Base-by-base conservation (phyloP, 768 basidiomycete species). In the Suillus ampliporus region DNA sequence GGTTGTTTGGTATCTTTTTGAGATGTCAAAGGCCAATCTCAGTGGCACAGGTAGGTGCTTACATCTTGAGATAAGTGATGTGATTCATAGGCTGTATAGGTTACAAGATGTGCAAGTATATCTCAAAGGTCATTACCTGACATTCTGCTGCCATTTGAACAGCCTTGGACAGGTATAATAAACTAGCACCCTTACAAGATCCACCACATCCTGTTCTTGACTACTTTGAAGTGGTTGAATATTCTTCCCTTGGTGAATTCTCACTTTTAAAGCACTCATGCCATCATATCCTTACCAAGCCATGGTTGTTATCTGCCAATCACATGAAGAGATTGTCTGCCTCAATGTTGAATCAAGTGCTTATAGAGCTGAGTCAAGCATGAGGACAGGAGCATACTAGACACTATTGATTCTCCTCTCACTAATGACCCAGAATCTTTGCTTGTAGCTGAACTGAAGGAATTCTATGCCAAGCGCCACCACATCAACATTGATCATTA, bases 241-340 rank as follows among this genome's bases (percentile, higher is more conserved):
- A 65, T 31, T 57, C 26, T 3, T 67, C 67, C 11, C 65, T 76
- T 1, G 69, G 68, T 2, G 73, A 80, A 14, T 80, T 80, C 57
- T 67, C 72, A 57, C 64, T 79, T 1, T 66, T 80, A 1, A 71
- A 71, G 4, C 70, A 74, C n/a, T 68, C 76, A 0, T 67, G 72
- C 2, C 64, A 71, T 4, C 74, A 79, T 43, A 68, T 81, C 46
- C 69, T 64, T 1, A 19, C 65, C 3, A 58, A 68, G 34, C 65
- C 64, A 3, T 80, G 78, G 78, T 71, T 74, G 0, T 23, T 72
- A 4, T 67, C 80, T 17, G 77, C 82, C 72, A 83, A 83, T 76
- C 78, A 0, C 43, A 62, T 8, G 76, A 79, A 48, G 79, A 80
- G 60, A 69, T 78, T 10, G 11, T 40, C 1, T 65, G 73, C 0